These are phyloP conservation scores for Escallonia herrerae DNA, from an alignment of 129 eudicot genomes.

Conservation along the genomic window DNA sequence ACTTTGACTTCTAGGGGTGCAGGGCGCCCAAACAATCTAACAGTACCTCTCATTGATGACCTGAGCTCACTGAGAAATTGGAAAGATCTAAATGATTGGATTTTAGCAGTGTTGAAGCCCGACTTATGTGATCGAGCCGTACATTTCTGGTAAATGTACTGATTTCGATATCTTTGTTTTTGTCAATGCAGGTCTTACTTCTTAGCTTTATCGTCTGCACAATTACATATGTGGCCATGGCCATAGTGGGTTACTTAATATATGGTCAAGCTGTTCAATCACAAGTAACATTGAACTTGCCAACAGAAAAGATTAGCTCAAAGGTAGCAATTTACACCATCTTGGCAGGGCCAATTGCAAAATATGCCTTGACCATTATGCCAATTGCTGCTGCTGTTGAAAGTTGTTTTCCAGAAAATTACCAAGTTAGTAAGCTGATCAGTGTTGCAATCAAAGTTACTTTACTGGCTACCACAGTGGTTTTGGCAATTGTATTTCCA, in stretches of 20 bases:
- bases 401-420: slow-evolving; percentile 3
- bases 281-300: slow-evolving; percentile 30
- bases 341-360: slow-evolving; percentile 27
- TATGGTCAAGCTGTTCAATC: slow-evolving; percentile 23
- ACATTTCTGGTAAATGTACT: background rate
- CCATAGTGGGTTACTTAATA: slow-evolving; percentile 27
- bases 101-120: no score
- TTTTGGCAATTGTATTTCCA: slow-evolving; percentile 16
- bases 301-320: slow-evolving; percentile 25
- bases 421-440: slow-evolving; percentile 6
- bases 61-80: no score
- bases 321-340: slow-evolving; percentile 32
- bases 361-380: slow-evolving; percentile 24
- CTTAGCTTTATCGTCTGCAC: slow-evolving; percentile 22
- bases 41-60: no score
- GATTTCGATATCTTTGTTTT: background rate
- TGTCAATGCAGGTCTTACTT: slow-evolving; percentile 22
- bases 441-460: slow-evolving; percentile 9
- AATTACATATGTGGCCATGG: slow-evolving; percentile 25
- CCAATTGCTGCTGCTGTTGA: slow-evolving; percentile 23
- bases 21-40: no score
- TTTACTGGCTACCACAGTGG: slow-evolving; percentile 16
- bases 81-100: no score
- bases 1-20: no score
- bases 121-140: no score